Conservation (phyloP, 139 green algal genomes). For the Dunaliella sp. region DNA sequence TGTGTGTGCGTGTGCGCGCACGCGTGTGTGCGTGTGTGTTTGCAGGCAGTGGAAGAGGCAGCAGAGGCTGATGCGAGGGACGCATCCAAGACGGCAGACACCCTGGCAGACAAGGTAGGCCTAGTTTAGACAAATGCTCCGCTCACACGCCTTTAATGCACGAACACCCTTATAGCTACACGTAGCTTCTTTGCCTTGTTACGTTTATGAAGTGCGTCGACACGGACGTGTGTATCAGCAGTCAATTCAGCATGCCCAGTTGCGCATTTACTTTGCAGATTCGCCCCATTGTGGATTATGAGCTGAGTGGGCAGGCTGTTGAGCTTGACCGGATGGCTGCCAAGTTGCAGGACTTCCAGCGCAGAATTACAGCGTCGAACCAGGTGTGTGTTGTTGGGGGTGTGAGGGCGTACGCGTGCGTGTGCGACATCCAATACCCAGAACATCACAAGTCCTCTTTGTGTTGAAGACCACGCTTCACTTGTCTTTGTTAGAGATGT, state of each 20-base stretch:
- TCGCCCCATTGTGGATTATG: constrained; percentile 7
- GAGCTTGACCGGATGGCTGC: neutral
- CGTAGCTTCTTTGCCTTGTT: too few species aligned
- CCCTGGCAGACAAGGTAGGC: neutral
- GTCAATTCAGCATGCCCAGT: too few species aligned
- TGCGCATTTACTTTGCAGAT: too few species aligned
- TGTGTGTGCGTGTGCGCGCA: too few species aligned
- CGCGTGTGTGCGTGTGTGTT: neutral
- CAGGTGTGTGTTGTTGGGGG: neutral
- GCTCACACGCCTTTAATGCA: too few species aligned
- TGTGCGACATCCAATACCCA: too few species aligned
- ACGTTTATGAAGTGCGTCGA: too few species aligned
- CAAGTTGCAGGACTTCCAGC: neutral
- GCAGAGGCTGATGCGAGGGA: neutral
- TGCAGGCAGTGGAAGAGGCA: neutral
- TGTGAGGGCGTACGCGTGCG: neutral
- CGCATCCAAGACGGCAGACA: constrained; percentile 1
- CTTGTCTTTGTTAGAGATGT: too few species aligned
- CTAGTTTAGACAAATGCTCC: neutral
- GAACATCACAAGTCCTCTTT: too few species aligned
- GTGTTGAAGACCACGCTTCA: too few species aligned
- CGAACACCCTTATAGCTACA: too few species aligned
- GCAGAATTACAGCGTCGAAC: neutral
- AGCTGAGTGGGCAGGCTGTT: neutral
- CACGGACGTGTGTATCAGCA: too few species aligned